A percentile compares a stretch with the other conserved stretches of the same genome.
These are phyloP conservation scores for Friedmanniomyces simplex DNA, from an alignment of 495 filamentous ascomycete species.

Conservation along the genomic window DNA sequence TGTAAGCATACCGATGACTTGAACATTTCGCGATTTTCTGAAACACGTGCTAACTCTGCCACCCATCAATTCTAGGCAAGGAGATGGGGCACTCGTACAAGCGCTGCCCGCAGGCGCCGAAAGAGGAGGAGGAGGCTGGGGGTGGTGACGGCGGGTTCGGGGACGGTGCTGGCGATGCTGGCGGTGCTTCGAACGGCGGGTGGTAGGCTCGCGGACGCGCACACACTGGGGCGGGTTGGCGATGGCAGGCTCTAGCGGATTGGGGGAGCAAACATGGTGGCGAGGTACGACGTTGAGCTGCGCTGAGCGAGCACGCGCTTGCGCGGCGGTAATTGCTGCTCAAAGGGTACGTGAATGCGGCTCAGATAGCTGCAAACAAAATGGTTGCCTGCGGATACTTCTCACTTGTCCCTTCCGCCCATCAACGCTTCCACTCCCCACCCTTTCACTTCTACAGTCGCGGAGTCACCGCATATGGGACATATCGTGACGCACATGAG, in stretches of 20 bases:
- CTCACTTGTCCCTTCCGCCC: no score
- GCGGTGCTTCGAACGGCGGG: not conserved
- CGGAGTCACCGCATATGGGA: no score
- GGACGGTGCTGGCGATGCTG: constrained; percentile 19
- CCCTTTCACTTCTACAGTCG: no score
- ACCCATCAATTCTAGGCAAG: constrained; percentile 41
- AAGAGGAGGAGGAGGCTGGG: constrained; percentile 30
- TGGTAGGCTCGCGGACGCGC: not conserved
- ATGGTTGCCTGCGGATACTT: no score
- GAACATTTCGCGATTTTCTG: not conserved
- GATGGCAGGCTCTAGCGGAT: not conserved
- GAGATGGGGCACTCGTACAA: constrained; percentile 60
- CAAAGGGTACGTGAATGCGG: no score
- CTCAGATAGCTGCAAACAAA: no score
- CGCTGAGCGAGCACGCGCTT: not conserved
- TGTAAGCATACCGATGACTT: not conserved
- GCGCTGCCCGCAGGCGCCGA: constrained; percentile 46
- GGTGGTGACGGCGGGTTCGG: constrained; percentile 17
- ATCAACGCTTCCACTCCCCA: no score
- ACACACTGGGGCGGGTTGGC: not conserved
- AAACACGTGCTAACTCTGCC: not conserved
- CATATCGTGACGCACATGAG: no score
- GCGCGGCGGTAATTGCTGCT: not conserved
- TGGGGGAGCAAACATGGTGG: not conserved
- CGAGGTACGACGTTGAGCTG: not conserved